phyloP scores from a whole-genome alignment of 768 basidiomycete genomes.

The Gymnopilus junonius region DNA sequence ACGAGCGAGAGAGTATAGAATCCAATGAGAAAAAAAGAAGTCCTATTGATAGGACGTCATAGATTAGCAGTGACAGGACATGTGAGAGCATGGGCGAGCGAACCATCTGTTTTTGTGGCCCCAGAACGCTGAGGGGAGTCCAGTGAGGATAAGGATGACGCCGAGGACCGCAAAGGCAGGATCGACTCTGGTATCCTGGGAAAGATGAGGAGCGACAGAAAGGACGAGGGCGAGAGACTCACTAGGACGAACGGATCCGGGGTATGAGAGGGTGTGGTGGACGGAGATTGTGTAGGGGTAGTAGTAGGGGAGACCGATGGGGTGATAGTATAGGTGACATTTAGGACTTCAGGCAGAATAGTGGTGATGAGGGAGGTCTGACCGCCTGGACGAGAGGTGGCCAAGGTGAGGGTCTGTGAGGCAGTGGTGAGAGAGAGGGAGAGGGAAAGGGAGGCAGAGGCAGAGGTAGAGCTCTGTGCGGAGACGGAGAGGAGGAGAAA shows the following conservation, averaged over 20 bases:
- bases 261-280: slow-evolving; percentile 43
- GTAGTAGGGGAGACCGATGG: slow-evolving; percentile 46
- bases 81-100: slow-evolving; percentile 26
- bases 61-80: slow-evolving; percentile 15
- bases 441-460: slow-evolving; percentile 34
- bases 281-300: slow-evolving; percentile 42
- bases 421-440: slow-evolving; percentile 59
- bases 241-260: slow-evolving; percentile 47
- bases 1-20: slow-evolving; percentile 89
- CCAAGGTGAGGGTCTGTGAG: slow-evolving; percentile 49
- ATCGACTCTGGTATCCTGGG: slow-evolving; percentile 70
- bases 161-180: slow-evolving; percentile 92
- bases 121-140: slow-evolving; percentile 87
- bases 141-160: slow-evolving; percentile 85
- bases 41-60: slow-evolving; percentile 50
- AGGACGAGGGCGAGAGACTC: slow-evolving; percentile 7
- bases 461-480: slow-evolving; percentile 25
- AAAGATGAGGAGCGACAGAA: slow-evolving; percentile 18
- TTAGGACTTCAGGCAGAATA: slow-evolving; percentile 61
- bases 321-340: slow-evolving; percentile 63
- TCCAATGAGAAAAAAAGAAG: slow-evolving; percentile 91
- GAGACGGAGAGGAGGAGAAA: slow-evolving; percentile 23
- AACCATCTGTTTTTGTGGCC: slow-evolving; percentile 97
- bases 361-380: slow-evolving; percentile 55
- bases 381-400: slow-evolving; percentile 53